phyloP scores from a whole-genome alignment of 139 green algal species.

The Chlamydomonas sphaeroides region DNA sequence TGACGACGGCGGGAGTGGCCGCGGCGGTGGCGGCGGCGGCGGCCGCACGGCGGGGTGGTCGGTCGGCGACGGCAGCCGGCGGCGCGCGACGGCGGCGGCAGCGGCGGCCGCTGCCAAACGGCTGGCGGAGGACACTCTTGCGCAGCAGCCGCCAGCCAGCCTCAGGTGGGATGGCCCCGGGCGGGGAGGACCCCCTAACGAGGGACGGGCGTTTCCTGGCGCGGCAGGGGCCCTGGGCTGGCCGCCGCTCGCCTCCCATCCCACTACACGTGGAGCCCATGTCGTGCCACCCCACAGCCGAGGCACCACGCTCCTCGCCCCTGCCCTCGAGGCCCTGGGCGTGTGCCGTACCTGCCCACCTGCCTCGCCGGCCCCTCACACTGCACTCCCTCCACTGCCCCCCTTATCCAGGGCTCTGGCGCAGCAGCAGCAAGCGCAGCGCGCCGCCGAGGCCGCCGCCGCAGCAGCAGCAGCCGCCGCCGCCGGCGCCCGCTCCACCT shows the following conservation, averaged over 20 bases:
- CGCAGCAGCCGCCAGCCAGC: background rate
- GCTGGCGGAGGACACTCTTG: background rate
- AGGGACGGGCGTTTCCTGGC: no score
- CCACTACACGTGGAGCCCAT: background rate
- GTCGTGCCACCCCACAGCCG: no score
- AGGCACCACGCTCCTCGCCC: no score
- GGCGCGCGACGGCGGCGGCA: background rate
- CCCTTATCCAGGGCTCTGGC: no score
- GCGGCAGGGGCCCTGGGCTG: no score
- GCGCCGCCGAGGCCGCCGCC: background rate
- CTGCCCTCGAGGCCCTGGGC: no score
- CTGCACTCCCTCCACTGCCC: no score
- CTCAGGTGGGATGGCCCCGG: conserved; percentile 10
- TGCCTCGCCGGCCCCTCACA: no score
- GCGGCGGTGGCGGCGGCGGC: background rate
- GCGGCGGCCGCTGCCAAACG: background rate
- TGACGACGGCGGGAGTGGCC: background rate
- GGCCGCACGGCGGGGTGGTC: background rate
- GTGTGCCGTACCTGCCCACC: no score
- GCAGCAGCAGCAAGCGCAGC: conserved; percentile 10
- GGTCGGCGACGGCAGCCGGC: background rate
- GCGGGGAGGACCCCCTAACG: no score
- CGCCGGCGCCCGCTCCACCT: background rate
- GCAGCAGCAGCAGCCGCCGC: background rate
- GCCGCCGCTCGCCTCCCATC: no score